Conservation (phyloP, 148 eudicot species). For the Silene conica region DNA sequence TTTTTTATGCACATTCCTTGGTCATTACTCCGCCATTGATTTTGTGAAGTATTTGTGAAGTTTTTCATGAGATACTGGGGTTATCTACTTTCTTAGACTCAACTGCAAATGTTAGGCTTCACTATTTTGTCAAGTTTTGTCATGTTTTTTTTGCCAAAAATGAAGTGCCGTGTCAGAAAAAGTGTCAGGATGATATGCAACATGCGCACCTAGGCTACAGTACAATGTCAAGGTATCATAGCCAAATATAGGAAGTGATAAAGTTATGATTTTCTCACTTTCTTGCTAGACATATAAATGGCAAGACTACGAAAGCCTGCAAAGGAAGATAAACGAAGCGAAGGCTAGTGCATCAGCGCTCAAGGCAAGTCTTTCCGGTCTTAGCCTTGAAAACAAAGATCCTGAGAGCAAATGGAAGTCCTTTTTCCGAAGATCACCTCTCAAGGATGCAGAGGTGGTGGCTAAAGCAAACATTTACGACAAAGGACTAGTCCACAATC, state of each 20-base stretch:
- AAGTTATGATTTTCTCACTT: not conserved
- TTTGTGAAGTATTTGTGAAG: no score
- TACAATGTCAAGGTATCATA: no score
- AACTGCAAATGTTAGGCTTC: no score
- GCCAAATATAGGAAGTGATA: no score
- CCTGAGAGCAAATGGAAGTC: slow-evolving; percentile 76
- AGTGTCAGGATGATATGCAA: no score
- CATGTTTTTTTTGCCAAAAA: not conserved
- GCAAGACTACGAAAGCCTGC: slow-evolving; percentile 70
- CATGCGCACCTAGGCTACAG: no score
- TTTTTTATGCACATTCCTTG: no score
- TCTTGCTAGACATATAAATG: slow-evolving; percentile 73
- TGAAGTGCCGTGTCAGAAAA: not conserved
- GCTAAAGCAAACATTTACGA: slow-evolving; percentile 60
- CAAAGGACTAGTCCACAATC: slow-evolving; percentile 58
- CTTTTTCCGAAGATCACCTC: slow-evolving; percentile 65
- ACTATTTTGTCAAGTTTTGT: no score
- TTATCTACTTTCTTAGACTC: no score
- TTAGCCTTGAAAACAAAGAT: slow-evolving; percentile 47
- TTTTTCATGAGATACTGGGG: no score
- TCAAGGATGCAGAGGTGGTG: slow-evolving; percentile 42
- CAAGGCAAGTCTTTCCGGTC: slow-evolving; percentile 51
- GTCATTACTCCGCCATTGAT: no score
- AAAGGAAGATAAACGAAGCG: slow-evolving; percentile 70
- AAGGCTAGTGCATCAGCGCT: slow-evolving; percentile 70